These are phyloP conservation scores for Phytophthora parvispora DNA, from an alignment of 352 stramenopile genomes.

Conservation along the genomic window DNA sequence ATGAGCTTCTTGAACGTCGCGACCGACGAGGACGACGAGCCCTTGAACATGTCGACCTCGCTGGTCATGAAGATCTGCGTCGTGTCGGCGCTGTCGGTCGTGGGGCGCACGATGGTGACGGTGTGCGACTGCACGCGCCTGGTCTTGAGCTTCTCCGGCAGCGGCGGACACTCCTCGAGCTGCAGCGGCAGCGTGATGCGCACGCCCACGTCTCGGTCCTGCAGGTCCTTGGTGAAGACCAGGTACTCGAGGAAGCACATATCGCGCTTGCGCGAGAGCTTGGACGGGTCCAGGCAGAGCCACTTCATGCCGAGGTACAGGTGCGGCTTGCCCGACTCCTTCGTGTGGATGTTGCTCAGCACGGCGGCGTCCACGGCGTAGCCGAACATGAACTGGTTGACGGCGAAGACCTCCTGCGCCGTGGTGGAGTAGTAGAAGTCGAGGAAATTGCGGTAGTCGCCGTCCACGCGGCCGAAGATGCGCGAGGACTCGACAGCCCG, in stretches of 20 bases:
- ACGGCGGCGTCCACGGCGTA: conserved; percentile 74
- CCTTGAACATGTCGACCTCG: conserved; percentile 60
- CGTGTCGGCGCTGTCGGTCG: conserved; percentile 41
- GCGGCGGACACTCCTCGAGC: conserved; percentile 65
- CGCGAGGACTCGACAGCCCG: conserved; percentile 49
- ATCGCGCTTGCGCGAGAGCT: conserved; percentile 74
- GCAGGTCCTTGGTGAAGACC: conserved; percentile 67
- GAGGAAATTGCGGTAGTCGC: conserved; percentile 72
- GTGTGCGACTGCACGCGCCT: conserved; percentile 63
- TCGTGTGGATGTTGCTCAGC: conserved; percentile 80
- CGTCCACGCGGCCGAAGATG: conserved; percentile 68
- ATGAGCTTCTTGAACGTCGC: conserved; percentile 59
- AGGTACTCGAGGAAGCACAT: conserved; percentile 85
- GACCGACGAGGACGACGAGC: conserved; percentile 31
- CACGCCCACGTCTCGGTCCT: conserved; percentile 69
- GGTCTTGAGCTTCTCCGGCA: conserved; percentile 60
- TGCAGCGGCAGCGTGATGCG: conserved; percentile 76
- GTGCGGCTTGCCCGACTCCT: conserved; percentile 44
- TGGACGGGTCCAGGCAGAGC: conserved; percentile 67
- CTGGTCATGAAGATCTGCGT: conserved; percentile 72
- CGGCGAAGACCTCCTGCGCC: conserved; percentile 66
- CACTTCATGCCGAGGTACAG: conserved; percentile 89
- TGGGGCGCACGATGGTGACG: conserved; percentile 61
- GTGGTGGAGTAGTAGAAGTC: conserved; percentile 77
- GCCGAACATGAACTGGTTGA: conserved; percentile 77